These are phyloP conservation scores for Kodamaea sagamina DNA, from an alignment of 805 yeast genomes.

Conservation along the genomic window DNA sequence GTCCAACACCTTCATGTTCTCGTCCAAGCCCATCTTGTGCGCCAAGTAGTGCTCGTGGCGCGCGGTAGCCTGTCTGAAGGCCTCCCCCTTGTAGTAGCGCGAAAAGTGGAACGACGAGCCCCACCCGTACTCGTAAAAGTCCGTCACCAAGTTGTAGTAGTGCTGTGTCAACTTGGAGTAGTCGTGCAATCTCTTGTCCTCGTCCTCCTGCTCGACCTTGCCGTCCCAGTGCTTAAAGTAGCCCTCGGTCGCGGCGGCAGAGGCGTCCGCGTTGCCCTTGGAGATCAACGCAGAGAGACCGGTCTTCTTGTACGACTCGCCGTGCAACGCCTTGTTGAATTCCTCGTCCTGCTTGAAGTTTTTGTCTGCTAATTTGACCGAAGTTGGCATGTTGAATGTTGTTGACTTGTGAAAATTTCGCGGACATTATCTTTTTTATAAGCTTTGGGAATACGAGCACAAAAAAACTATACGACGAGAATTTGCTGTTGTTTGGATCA, in stretches of 20 bases:
- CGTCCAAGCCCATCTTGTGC: slow-evolving; percentile 73
- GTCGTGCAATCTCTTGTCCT: slow-evolving; percentile 73
- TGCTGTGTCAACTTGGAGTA: slow-evolving; percentile 91
- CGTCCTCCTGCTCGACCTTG: slow-evolving; percentile 71
- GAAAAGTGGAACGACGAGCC: slow-evolving; percentile 98
- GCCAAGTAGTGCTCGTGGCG: slow-evolving; percentile 97
- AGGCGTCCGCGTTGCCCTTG: slow-evolving; percentile 64
- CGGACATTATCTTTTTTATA: not conserved
- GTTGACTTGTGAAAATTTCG: not conserved
- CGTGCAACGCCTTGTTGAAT: slow-evolving; percentile 86
- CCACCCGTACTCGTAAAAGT: slow-evolving; percentile 99
- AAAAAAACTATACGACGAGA: not conserved
- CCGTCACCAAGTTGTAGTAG: slow-evolving; percentile 95
- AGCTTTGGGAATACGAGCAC: not conserved
- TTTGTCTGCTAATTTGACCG: slow-evolving; percentile 44
- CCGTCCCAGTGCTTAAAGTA: slow-evolving; percentile 98
- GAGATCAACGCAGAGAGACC: slow-evolving; percentile 78
- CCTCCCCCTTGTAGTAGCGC: slow-evolving; percentile 89
- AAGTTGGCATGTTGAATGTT: slow-evolving; percentile 10
- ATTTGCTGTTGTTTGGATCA: no score
- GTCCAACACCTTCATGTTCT: slow-evolving; percentile 85
- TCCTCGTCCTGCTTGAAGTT: slow-evolving; percentile 60
- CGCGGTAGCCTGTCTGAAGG: slow-evolving; percentile 91
- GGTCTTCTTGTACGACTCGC: slow-evolving; percentile 62
- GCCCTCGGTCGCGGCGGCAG: slow-evolving; percentile 79